Evolutionary conservation across 179 eudicot genomes (phyloP).

Genomic region (Actinidia polygama): DNA sequence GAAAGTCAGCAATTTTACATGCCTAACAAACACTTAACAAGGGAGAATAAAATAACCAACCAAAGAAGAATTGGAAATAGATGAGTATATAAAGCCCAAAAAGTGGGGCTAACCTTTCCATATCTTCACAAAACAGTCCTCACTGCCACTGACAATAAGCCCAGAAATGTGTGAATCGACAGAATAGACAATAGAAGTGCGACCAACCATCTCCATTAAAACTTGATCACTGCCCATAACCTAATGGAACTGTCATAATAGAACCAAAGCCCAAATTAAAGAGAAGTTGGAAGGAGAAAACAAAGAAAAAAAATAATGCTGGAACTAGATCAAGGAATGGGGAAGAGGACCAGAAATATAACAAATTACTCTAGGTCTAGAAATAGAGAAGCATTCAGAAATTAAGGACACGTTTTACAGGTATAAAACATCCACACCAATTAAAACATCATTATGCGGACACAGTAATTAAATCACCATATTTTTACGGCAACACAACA

Average conservation of each 20-base stretch:
- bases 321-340: constrained; percentile 6
- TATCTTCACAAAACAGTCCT: constrained; percentile 85
- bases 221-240: constrained; percentile 90
- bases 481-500: no score
- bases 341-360: background rate
- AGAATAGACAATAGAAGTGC: constrained; percentile 90
- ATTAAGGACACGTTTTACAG: background rate
- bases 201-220: constrained; percentile 98
- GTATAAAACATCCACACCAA: background rate
- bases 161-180: constrained; percentile 88
- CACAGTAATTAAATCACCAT: background rate
- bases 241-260: constrained; percentile 71
- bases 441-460: background rate
- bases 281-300: background rate
- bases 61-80: background rate
- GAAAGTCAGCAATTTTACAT: constrained; percentile 3
- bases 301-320: background rate
- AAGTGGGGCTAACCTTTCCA: constrained; percentile 77
- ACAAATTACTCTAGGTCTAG: background rate
- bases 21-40: background rate
- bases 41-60: background rate
- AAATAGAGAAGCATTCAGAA: background rate
- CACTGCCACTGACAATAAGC: constrained; percentile 91
- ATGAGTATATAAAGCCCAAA: background rate
- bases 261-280: constrained; percentile 16